Evolutionary conservation across 345 rosid species (phyloP).

Genomic region (Laguncularia racemosa): DNA sequence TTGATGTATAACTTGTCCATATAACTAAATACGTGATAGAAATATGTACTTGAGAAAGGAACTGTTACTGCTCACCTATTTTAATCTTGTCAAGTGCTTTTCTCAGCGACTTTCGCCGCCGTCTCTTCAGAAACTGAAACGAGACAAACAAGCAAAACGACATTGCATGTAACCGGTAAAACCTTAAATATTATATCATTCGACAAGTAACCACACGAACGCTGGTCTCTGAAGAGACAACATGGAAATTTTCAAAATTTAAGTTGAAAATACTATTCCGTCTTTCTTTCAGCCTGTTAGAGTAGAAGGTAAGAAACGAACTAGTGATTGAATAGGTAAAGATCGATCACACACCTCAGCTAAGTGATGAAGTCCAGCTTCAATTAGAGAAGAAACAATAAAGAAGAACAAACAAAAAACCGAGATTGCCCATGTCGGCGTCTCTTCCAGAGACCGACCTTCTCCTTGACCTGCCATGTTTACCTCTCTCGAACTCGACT

Average conservation of each 20-base stretch:
- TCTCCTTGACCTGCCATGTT: not conserved
- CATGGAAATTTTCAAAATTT: no score
- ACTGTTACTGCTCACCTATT: conserved; percentile 10
- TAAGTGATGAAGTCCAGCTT: conserved; percentile 14
- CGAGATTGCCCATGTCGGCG: conserved; percentile 25
- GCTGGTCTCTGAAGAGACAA: no score
- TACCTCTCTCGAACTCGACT: not conserved
- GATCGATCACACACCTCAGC: conserved; percentile 8
- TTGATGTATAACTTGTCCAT: no score
- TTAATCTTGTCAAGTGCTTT: conserved; percentile 13
- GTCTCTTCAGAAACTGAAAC: conserved; percentile 14
- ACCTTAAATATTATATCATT: no score
- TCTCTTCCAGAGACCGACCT: conserved; percentile 12
- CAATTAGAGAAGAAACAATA: conserved; percentile 11
- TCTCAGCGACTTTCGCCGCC: conserved; percentile 18
- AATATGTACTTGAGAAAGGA: no score
- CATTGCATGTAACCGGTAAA: not conserved
- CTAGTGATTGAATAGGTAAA: not conserved
- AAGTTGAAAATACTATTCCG: no score
- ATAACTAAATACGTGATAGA: no score
- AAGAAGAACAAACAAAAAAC: conserved; percentile 17
- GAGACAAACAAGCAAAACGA: not conserved
- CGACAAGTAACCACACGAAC: no score
- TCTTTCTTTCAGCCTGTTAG: no score
- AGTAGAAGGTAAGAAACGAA: not conserved